Base-by-base conservation (phyloP, 164 flowering plant species). In the Annona squamosa region DNA sequence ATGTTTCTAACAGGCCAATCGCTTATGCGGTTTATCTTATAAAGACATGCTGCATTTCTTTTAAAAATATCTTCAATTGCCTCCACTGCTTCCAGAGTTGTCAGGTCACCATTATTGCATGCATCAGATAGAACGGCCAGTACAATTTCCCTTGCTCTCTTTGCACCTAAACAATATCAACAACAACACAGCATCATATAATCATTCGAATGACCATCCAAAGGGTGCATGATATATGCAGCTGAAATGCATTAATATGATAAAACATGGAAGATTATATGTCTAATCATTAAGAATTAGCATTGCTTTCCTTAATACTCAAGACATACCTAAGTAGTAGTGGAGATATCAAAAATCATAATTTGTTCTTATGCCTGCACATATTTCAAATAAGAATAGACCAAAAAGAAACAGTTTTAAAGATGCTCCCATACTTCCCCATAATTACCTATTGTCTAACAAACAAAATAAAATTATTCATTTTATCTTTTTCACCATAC, bases 71-170 rank as follows among this genome's bases (percentile, higher is more conserved):
- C 96, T 75, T 85, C 83, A 17, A 84, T 92, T 68, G 92, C 98
- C 80, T 87, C 90, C 67, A 88, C 59, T 68, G 98, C 97, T 82
- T 95, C 93, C 47, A 83, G 70, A 76, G 89, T 74, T 70, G 98
- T 84, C 76, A 95, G 90, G 78, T 95, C 99, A 26, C 93, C 93
- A 74, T 87, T 89, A 75, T 75, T 73, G 79, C 98, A 95, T 70
- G 98, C 89, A 83, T 90, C 92, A 65, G 84, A 80, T 63, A 95
- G 85, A 77, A 93, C 98, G 67, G 90, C 78, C 63, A 88, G 87
- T 41, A 93, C 71, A 77, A 88, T 85, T 74, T 91, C 89, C 17
- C 98, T 94, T 42, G 97, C 90, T 82, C 81, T 86, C 79, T 85
- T 95, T 72, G 97, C 92, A 83, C 97, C 99, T 95, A 82, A 44